Evolutionary conservation across 495 filamentous ascomycete species (phyloP), one percentile per base, ranked within the genome.

Genomic region (Schizothecium vesticola): DNA sequence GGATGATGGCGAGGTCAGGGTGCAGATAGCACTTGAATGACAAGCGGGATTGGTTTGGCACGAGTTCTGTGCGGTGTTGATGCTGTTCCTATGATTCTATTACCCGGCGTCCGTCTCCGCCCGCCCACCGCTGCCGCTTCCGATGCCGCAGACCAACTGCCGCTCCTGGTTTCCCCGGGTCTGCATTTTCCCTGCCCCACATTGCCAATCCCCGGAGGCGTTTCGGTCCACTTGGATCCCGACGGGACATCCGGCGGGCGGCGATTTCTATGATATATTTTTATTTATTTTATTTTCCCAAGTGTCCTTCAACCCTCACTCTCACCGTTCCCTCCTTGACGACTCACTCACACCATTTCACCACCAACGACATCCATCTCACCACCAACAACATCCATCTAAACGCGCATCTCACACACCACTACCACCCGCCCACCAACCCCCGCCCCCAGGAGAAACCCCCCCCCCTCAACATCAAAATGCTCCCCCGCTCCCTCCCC

Each of bases 401-500:
- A 43, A 19, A 1, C 13, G 16, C 36, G 13, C 36, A 19, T 5
- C 36, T 43, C 31, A 0, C 36, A 19, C 36, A 6, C 12, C 64
- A 55, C 26, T 55, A 22, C 61, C 59, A 13, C 24, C 57, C 24
- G n/a, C 21, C 43, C 23, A 12, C n/a, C 7, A 43, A 31, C 59
- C 8, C 26, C 1, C 22, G 43, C 51, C 51, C 33, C 25, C 61
- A 36, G n/a, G n/a, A 26, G 19, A 19, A 22, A 7, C 31, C 21
- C 36, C 33, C 25, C 51, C 59, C 25, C 33, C 11, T 29, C 36
- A 22, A 63, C 16, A 56, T 10, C 4, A 56, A 25, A 43, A 67
- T 63, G 60, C 74, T 83, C 63, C 80, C 80, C 13, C 76, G 75
- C 66, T 91, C 92, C 71, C 79, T 93, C 69, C 86, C 86, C 67